Percentiles rank a stretch among this genome's conserved stretches.
Evolutionary conservation across 2,329 filamentous ascomycete genomes (phyloP).

Genomic region (Chaetomium sp.): DNA sequence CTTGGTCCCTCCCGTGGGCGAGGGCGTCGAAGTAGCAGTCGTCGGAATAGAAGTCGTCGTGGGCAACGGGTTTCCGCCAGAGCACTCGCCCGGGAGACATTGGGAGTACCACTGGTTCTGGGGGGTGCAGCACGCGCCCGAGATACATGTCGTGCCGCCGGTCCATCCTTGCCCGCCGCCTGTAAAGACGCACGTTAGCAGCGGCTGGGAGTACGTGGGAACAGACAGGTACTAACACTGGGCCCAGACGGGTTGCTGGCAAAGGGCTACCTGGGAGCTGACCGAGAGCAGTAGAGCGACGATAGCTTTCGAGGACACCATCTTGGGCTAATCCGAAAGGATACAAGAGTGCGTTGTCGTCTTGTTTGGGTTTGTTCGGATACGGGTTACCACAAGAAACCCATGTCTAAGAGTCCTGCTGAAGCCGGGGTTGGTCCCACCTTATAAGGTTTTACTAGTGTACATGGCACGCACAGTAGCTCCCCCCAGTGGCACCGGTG

Average conservation of each 20-base stretch:
- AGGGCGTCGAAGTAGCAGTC: too few relatives aligned
- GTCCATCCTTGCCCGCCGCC: background rate
- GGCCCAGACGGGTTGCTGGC: background rate
- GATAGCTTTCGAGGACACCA: background rate
- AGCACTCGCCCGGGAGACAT: background rate
- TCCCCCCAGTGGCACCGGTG: too few relatives aligned
- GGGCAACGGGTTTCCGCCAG: background rate
- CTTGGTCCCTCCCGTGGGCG: background rate
- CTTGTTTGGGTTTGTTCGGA: background rate
- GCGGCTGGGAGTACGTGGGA: background rate
- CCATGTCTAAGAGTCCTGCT: background rate
- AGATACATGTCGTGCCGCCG: background rate
- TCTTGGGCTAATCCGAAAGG: background rate
- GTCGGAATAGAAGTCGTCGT: too few relatives aligned
- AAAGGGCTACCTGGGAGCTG: background rate
- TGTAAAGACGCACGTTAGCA: background rate
- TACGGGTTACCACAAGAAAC: background rate
- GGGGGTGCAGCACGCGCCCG: background rate
- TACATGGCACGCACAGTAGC: background rate
- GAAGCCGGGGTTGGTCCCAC: background rate
- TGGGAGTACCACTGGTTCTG: background rate
- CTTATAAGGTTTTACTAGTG: background rate
- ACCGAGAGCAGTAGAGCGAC: background rate
- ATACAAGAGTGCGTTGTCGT: background rate
- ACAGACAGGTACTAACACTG: background rate